Conservation (phyloP, 2,329 filamentous ascomycete genomes). For the Venturia carpophila region DNA sequence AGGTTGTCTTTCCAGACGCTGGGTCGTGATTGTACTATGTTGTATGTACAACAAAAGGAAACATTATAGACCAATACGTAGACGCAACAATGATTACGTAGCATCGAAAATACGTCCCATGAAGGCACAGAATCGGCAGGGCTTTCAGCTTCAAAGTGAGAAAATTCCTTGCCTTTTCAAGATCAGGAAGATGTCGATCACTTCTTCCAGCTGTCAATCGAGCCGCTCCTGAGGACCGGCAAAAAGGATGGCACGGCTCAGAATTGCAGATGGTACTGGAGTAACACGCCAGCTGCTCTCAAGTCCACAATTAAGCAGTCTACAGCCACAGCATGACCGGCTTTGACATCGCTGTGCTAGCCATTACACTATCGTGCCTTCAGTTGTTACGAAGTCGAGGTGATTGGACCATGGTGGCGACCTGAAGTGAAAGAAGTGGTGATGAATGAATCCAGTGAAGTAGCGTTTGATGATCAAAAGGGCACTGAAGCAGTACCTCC, state of each 20-base stretch:
- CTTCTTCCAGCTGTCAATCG: too few species aligned
- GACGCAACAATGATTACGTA: neutral
- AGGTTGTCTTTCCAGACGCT: neutral
- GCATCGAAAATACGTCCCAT: neutral
- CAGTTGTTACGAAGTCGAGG: neutral
- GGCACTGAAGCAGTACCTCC: too few species aligned
- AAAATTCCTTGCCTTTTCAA: too few species aligned
- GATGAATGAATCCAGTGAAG: too few species aligned
- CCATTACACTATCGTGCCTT: slow-evolving; percentile 1
- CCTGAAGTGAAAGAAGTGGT: neutral
- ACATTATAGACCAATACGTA: neutral
- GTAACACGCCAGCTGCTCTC: slow-evolving; percentile 1
- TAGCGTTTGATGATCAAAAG: too few species aligned
- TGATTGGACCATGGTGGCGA: neutral
- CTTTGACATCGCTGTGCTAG: neutral
- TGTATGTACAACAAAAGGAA: neutral
- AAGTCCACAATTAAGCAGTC: too few species aligned
- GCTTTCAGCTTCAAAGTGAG: too few species aligned
- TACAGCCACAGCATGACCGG: neutral
- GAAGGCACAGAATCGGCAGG: neutral
- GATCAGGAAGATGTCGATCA: too few species aligned
- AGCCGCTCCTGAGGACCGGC: too few species aligned
- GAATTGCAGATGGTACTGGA: neutral
- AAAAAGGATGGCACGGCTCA: neutral
- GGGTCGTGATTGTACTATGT: neutral